A percentile compares a stretch with the other conserved stretches of the same genome.
These are phyloP conservation scores for Lactarius deliciosus DNA, from an alignment of 768 basidiomycete genomes.

Conservation along the genomic window DNA sequence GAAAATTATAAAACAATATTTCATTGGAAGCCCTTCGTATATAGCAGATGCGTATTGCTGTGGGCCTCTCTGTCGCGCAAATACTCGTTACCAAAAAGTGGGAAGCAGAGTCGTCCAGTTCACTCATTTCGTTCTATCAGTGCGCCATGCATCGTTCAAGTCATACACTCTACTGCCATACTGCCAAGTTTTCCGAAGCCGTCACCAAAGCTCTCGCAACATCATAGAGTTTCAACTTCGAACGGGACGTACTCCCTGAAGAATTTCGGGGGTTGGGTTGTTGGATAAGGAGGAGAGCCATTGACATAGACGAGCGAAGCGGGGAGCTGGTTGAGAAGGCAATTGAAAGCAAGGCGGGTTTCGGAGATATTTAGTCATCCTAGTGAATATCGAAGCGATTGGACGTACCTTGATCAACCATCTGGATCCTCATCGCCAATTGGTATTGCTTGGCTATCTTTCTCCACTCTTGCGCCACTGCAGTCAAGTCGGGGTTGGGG, in stretches of 20 bases:
- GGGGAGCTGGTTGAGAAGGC: constrained; percentile 74
- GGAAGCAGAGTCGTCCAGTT: background rate
- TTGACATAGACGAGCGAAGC: constrained; percentile 69
- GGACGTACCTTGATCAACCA: constrained; percentile 2
- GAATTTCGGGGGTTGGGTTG: constrained; percentile 71
- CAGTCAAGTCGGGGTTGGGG: no score
- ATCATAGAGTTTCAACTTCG: constrained; percentile 67
- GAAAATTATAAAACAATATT: constrained; percentile 68
- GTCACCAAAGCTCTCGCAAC: constrained; percentile 74
- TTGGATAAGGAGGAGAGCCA: constrained; percentile 73
- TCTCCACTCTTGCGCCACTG: no score
- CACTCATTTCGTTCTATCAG: constrained; percentile 37
- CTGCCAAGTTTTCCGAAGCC: constrained; percentile 94
- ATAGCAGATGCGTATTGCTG: constrained; percentile 93
- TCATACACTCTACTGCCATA: constrained; percentile 95
- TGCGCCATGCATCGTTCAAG: constrained; percentile 52
- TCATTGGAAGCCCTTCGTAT: constrained; percentile 61
- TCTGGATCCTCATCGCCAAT: constrained; percentile 12
- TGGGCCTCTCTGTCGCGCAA: no score
- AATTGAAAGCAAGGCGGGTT: constrained; percentile 46
- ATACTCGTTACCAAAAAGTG: constrained; percentile 48
- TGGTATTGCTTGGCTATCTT: constrained; percentile 10
- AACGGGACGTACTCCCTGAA: constrained; percentile 73
- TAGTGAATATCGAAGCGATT: background rate
- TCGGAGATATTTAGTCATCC: background rate